Evolutionary conservation across 1,284 basidiomycete species (phyloP).

Genomic region (Ustilago curta): DNA sequence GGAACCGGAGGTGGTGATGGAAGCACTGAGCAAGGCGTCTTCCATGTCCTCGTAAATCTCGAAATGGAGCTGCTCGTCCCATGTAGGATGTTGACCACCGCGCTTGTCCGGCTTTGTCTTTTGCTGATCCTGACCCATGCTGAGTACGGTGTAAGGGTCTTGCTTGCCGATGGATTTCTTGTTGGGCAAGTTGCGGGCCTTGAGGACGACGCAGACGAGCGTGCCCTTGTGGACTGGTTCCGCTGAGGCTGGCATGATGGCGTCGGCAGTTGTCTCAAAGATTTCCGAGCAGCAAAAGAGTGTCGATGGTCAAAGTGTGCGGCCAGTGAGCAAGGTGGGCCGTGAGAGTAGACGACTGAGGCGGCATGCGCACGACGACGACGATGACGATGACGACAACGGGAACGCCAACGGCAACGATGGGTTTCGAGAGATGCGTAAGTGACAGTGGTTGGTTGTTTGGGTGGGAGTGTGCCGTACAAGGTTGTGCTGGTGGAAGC

Average conservation of each 20-base stretch:
- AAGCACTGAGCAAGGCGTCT: slow-evolving; percentile 73
- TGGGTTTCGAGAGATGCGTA: no score
- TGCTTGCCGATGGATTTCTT: slow-evolving; percentile 79
- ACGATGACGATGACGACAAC: no score
- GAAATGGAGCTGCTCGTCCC: slow-evolving; percentile 98
- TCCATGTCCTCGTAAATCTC: slow-evolving; percentile 84
- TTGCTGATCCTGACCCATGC: slow-evolving; percentile 77
- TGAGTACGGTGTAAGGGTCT: slow-evolving; percentile 90
- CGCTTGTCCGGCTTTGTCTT: slow-evolving; percentile 82
- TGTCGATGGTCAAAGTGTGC: neutral
- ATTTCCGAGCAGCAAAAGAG: neutral
- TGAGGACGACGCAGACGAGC: slow-evolving; percentile 91
- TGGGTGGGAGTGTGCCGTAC: no score
- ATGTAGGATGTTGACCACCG: slow-evolving; percentile 96
- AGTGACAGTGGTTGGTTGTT: no score
- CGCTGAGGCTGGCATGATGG: slow-evolving; percentile 31
- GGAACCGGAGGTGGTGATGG: slow-evolving; percentile 37
- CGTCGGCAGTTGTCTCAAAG: neutral
- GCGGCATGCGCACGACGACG: slow-evolving; percentile 7
- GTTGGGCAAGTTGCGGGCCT: slow-evolving; percentile 77
- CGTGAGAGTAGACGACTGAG: neutral
- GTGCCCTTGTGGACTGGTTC: slow-evolving; percentile 75
- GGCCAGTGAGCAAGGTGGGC: neutral
- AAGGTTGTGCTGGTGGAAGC: no score
- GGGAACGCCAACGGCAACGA: neutral